A percentile compares a stretch with the other conserved stretches of the same genome.
These are phyloP conservation scores for Alloteropsis semialata DNA, from an alignment of 176 grass and related monocot genomes.

Conservation along the genomic window DNA sequence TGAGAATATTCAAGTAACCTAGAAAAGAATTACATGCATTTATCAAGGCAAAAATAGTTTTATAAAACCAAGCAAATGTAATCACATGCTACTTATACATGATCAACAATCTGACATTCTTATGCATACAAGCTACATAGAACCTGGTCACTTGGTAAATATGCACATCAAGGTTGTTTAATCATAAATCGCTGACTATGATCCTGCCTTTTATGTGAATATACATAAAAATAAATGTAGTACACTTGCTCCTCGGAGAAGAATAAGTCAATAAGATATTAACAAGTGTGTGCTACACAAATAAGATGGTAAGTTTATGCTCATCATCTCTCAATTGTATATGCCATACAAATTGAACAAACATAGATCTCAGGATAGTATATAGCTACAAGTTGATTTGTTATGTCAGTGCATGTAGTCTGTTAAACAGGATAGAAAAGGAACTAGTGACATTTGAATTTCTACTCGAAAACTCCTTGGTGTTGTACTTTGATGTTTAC, in stretches of 20 bases:
- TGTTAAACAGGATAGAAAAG: not conserved
- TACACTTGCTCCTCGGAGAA: not conserved
- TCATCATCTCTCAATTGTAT: not conserved
- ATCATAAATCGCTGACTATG: not conserved
- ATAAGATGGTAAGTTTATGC: not conserved
- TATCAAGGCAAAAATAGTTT: not conserved
- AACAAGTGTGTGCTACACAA: not conserved
- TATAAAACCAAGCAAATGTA: conserved; percentile 4
- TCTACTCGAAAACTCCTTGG: not conserved
- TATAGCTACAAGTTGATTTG: not conserved
- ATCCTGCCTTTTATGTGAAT: not conserved
- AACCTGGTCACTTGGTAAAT: not conserved
- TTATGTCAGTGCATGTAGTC: not conserved
- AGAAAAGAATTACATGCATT: conserved; percentile 21
- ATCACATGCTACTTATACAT: conserved; percentile 2
- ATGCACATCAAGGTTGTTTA: not conserved
- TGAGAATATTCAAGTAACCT: conserved; percentile 82
- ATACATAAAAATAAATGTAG: not conserved
- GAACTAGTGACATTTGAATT: not conserved
- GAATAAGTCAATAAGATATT: not conserved
- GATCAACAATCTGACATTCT: not conserved
- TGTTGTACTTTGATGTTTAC: not conserved
- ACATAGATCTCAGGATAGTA: not conserved
- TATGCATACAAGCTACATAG: not conserved
- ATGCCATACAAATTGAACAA: not conserved